phyloP scores from a whole-genome alignment of 1,139 yeast genomes.

The Taphrina populina region DNA sequence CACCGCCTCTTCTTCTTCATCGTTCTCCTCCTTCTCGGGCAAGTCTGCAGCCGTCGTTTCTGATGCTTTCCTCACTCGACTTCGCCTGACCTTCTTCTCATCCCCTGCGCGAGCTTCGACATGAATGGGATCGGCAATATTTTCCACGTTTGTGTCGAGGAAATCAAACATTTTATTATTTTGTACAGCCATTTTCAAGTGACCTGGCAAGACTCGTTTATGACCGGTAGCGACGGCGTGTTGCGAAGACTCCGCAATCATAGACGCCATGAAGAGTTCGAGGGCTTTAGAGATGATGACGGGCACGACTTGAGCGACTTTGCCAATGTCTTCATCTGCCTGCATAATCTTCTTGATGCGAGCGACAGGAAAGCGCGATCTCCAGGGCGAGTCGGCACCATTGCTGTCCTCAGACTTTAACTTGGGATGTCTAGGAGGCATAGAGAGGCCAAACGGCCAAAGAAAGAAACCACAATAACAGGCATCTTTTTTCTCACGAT shows the following conservation, averaged over 20 bases:
- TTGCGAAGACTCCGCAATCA: constrained; percentile 78
- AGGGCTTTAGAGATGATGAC: constrained; percentile 87
- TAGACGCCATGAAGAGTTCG: constrained; percentile 84
- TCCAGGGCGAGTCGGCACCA: constrained; percentile 26
- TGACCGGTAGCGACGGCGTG: constrained; percentile 77
- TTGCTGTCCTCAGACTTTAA: constrained; percentile 22
- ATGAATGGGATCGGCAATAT: constrained; percentile 41
- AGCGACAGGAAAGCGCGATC: constrained; percentile 49
- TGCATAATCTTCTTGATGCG: constrained; percentile 95
- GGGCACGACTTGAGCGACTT: constrained; percentile 98
- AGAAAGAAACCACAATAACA: not conserved
- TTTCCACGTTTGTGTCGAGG: constrained; percentile 68
- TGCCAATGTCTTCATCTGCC: constrained; percentile 96
- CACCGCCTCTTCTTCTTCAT: not conserved
- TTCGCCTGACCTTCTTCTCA: constrained; percentile 6
- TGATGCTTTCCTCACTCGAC: not conserved
- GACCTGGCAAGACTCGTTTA: constrained; percentile 78
- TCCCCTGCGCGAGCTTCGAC: constrained; percentile 1
- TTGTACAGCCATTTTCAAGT: constrained; percentile 78
- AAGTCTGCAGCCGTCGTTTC: not conserved
- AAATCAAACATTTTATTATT: constrained; percentile 90
- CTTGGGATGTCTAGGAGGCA: constrained; percentile 31
- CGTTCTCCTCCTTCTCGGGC: not conserved
- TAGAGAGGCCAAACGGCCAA: constrained; percentile 14
- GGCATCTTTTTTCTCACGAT: not conserved